These are phyloP conservation scores for Tylopilus microsporus DNA, from an alignment of 1,284 basidiomycete genomes.

Conservation along the genomic window DNA sequence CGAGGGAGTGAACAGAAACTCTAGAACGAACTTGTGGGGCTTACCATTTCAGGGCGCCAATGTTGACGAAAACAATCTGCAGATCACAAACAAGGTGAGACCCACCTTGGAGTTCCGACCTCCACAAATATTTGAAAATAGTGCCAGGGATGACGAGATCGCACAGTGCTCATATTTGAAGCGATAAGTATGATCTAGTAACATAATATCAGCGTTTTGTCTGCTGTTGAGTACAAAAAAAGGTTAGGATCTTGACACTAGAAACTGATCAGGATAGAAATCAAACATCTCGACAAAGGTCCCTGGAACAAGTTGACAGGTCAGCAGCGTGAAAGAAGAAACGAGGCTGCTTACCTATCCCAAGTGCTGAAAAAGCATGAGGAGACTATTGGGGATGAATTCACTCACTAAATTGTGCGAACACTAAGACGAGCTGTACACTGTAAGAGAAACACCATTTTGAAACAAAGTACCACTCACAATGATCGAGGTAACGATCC, in stretches of 20 bases:
- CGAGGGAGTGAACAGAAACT: not conserved
- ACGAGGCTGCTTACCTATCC: constrained; percentile 1
- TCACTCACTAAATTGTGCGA: too few species aligned
- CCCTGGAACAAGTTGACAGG: not conserved
- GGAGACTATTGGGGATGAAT: too few species aligned
- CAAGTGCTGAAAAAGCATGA: not conserved
- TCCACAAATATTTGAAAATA: constrained; percentile 5
- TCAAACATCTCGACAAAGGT: not conserved
- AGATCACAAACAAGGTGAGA: constrained; percentile 2
- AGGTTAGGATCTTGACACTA: not conserved
- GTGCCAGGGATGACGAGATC: constrained; percentile 10
- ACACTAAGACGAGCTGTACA: too few species aligned
- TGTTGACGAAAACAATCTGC: constrained; percentile 13
- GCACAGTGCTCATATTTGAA: constrained; percentile 5
- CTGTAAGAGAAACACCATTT: too few species aligned
- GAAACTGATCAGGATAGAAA: not conserved
- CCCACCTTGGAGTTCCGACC: constrained; percentile 7
- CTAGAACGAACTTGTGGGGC: not conserved
- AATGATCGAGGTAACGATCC: too few species aligned
- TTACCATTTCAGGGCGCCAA: constrained; percentile 14
- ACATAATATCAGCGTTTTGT: not conserved
- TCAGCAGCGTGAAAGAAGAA: rapidly evolving
- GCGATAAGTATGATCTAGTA: constrained; percentile 7
- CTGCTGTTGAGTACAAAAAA: constrained; percentile 2
- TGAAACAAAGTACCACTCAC: too few species aligned